phyloP scores from a whole-genome alignment of 164 flowering plant genomes.

The Magnolia officinalis region DNA sequence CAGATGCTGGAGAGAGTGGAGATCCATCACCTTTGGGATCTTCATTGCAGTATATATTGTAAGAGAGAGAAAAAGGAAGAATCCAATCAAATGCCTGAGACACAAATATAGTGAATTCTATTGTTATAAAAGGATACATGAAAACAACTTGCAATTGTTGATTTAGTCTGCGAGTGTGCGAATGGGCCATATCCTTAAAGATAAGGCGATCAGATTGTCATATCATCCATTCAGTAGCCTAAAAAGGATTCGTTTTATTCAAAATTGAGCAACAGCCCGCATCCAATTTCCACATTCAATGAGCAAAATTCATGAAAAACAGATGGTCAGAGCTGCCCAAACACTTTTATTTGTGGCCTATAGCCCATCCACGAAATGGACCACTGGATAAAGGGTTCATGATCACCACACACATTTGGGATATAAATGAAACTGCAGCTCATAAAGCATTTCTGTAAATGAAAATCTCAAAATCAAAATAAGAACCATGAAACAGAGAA shows the following conservation, averaged over 20 bases:
- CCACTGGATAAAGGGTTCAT: not conserved
- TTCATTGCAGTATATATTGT: slow-evolving; percentile 88
- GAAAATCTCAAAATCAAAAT: not conserved
- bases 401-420: not conserved
- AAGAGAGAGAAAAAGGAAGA: slow-evolving; percentile 84
- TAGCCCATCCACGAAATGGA: not conserved
- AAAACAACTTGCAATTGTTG: no score
- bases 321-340: no score
- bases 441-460: not conserved
- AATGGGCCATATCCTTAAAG: no score
- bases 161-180: no score
- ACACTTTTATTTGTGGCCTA: no score
- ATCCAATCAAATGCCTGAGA: slow-evolving; percentile 94
- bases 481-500: not conserved
- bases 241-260: no score
- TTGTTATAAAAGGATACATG: no score
- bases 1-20: slow-evolving; percentile 55
- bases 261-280: no score
- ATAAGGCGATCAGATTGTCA: no score
- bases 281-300: no score
- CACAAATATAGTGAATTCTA: not conserved
- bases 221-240: no score
- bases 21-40: slow-evolving; percentile 75
- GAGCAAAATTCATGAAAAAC: no score
- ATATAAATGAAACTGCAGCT: not conserved